phyloP scores from a whole-genome alignment of 1,139 yeast species.

The Candida frijolesensis region DNA sequence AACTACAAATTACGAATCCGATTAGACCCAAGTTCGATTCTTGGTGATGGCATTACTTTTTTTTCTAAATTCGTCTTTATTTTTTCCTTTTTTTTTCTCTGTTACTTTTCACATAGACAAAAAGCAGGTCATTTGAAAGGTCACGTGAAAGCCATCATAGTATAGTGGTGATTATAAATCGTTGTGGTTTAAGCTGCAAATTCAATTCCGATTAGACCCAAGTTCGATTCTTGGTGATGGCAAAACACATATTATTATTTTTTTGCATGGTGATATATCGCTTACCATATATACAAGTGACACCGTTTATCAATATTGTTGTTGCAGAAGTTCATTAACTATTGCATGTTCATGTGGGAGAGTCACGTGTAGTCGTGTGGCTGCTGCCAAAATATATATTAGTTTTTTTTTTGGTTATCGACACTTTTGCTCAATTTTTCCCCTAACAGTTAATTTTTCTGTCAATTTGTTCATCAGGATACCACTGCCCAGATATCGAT shows the following conservation, averaged over 20 bases:
- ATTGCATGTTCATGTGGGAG: no score
- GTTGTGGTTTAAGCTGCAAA: constrained; percentile 37
- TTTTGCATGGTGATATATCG: no score
- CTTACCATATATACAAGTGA: background rate
- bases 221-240: constrained; percentile 62
- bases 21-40: background rate
- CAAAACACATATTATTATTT: constrained; percentile 32
- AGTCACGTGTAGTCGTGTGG: background rate
- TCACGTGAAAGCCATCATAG: constrained; percentile 33
- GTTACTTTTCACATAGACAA: background rate
- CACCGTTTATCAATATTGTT: background rate
- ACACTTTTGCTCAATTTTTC: background rate
- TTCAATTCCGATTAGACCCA: constrained; percentile 49
- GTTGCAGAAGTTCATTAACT: background rate
- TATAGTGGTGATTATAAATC: constrained; percentile 58
- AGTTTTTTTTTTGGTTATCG: background rate
- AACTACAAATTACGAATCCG: background rate
- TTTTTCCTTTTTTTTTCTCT: background rate
- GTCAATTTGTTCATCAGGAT: background rate
- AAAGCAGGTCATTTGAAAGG: no score
- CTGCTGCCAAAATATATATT: background rate
- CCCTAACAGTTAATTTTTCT: no score
- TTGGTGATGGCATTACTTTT: background rate
- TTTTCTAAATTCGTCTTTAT: no score
- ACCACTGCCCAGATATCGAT: background rate